Percentiles rank a stretch among this genome's conserved stretches.
phyloP scores from a whole-genome alignment of 148 eudicot genomes.

The Rhododendron ferrugineum region DNA sequence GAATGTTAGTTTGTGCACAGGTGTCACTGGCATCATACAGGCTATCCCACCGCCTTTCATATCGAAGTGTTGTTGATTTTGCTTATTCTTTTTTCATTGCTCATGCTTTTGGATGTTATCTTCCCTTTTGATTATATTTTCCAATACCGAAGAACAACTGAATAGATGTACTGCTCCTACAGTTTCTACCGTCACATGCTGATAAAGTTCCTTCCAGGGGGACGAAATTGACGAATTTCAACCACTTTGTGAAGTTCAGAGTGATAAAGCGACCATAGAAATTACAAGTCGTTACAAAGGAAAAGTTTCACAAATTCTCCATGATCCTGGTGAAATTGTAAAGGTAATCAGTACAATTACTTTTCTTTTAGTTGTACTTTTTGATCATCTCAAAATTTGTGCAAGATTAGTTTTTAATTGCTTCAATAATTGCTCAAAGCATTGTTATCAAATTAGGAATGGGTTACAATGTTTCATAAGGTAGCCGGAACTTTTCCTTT shows the following conservation, averaged over 20 bases:
- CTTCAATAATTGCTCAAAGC: not conserved
- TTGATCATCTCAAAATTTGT: not conserved
- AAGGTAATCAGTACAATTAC: slow-evolving; percentile 42
- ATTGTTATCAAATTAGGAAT: not conserved
- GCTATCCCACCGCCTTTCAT: not conserved
- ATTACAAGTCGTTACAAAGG: slow-evolving; percentile 96
- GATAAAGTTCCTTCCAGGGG: slow-evolving; percentile 45
- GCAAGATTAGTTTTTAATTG: not conserved
- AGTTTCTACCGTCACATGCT: not conserved
- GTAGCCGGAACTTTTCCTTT: not conserved
- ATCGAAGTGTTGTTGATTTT: not conserved
- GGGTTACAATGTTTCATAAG: not conserved
- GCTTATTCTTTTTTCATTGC: not conserved
- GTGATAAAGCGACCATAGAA: slow-evolving; percentile 99
- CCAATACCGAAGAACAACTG: not conserved
- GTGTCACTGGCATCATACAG: not conserved
- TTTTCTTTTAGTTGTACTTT: not conserved
- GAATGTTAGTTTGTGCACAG: not conserved
- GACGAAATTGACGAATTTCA: slow-evolving; percentile 88
- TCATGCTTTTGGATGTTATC: not conserved
- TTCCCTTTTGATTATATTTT: not conserved
- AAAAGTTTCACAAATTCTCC: slow-evolving; percentile 58
- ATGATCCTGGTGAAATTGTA: slow-evolving; percentile 77
- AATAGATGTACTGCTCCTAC: not conserved
- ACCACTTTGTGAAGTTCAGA: slow-evolving; percentile 97